Conservation (phyloP, 2,329 filamentous ascomycete species). For the Diaporthe sp. region DNA sequence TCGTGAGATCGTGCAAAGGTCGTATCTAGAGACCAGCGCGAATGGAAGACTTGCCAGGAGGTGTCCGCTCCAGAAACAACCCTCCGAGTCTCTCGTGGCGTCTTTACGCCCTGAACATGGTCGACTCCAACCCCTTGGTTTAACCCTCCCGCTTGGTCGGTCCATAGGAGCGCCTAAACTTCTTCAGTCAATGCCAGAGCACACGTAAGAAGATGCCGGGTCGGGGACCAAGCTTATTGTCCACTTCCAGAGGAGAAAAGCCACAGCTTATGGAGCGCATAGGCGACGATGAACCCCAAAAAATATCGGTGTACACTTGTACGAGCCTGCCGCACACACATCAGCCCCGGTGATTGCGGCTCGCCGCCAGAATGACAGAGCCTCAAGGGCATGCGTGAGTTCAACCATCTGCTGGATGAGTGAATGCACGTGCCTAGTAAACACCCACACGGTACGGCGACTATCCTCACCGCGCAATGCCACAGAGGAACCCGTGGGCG, state of each 20-base stretch:
- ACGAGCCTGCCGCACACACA: neutral
- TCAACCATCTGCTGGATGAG: neutral
- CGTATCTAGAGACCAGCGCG: no score
- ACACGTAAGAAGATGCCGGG: neutral
- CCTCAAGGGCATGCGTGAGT: neutral
- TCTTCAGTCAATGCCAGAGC: neutral
- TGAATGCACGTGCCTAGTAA: neutral
- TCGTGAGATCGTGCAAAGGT: no score
- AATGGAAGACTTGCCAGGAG: no score
- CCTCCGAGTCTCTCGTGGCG: neutral
- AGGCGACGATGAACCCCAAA: neutral
- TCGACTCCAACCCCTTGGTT: neutral
- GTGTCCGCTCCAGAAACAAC: neutral
- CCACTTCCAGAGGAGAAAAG: neutral
- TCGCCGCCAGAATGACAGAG: neutral
- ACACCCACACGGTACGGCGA: neutral
- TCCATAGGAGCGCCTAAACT: neutral
- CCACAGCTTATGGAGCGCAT: neutral
- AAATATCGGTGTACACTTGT: neutral
- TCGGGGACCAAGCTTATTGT: neutral
- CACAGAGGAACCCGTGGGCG: slow-evolving; percentile 21
- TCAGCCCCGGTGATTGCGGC: neutral
- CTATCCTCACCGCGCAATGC: slow-evolving; percentile 3
- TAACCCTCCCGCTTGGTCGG: neutral
- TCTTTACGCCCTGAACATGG: no score